Base-by-base conservation (phyloP, 371 early-diverging fungal genomes). In the Mortierella sp. region DNA sequence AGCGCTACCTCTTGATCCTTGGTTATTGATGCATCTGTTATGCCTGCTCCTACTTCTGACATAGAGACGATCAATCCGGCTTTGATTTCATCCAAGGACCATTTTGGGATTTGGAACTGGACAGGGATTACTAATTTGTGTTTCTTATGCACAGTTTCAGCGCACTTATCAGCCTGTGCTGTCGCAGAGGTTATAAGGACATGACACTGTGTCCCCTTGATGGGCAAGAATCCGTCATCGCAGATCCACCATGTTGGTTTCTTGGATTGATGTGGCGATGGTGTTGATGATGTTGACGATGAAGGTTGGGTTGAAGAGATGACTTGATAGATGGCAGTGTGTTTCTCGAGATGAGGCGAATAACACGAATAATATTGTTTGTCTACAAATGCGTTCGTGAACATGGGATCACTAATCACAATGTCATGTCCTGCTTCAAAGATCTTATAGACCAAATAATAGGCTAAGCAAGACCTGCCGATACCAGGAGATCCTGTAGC, bases 331-430 rank as follows among this genome's bases (percentile, higher is more conserved):
- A 80, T 75, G 62, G 49, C 10, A 16, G 64, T 2, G 20, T 80
- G 80, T 32, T 71, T 67, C 5, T 68, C 68, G 11, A 80, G 65
- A 11, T 80, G 80, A 11, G 80, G 80, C 0, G 80, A 71, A 37
- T 80, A 80, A 51, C 69, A 80, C 0, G 75, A 75, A 24, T 64
- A 68, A 24, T 80, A 80, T 22, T 63, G 35, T 16, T 24, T n/a
- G 22, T 80, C 47, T 4, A 80, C 16, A 24, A 80, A 62, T 16
- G 80, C 80, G 66, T 73, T 80, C 20, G 80, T 80, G 62, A 80
- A 80, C 72, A 80, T 80, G 72, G 80, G 72, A 11, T 80, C 80
- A 26, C 75, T 75, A 40, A 80, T 64, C 28, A 80, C 66, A 12
- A 80, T 57, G 39, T 80, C 58, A 20, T 80, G 72, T 20, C 80